Percentiles rank a stretch among this genome's conserved stretches.
Conservation (phyloP, 371 early-diverging fungal species). For the Rhizopus arrhizus region DNA sequence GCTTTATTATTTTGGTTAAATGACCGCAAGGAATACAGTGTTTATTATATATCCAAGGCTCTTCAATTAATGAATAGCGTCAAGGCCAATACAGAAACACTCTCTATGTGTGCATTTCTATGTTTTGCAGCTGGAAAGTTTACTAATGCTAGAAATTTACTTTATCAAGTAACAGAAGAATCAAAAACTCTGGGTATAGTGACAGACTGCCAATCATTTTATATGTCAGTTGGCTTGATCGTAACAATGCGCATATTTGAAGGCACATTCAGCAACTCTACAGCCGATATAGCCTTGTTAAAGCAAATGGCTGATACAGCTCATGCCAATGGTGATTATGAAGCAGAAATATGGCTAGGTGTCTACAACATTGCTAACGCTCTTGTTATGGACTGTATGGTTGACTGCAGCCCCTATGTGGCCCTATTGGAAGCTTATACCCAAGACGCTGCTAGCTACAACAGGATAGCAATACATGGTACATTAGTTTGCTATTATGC, state of each 20-base stretch:
- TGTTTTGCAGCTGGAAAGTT: constrained; percentile 57
- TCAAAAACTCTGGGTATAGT: constrained; percentile 55
- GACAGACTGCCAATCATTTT: constrained; percentile 56
- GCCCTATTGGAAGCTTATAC: constrained; percentile 39
- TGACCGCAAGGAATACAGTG: constrained; percentile 46
- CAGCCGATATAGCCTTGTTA: constrained; percentile 45
- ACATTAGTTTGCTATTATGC: constrained; percentile 45
- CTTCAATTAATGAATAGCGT: constrained; percentile 31
- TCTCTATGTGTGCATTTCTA: constrained; percentile 48
- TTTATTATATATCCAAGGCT: constrained; percentile 51
- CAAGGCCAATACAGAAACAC: constrained; percentile 39
- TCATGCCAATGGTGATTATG: constrained; percentile 46
- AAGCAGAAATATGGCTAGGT: constrained; percentile 50
- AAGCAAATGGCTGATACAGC: constrained; percentile 54
- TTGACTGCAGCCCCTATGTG: constrained; percentile 42
- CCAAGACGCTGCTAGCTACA: constrained; percentile 38
- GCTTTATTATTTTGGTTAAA: constrained; percentile 54
- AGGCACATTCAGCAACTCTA: constrained; percentile 45
- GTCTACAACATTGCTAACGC: constrained; percentile 46
- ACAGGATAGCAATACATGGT: constrained; percentile 50
- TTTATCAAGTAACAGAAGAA: constrained; percentile 49
- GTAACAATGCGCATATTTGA: constrained; percentile 60
- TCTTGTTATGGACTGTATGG: constrained; percentile 37
- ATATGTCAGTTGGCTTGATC: constrained; percentile 52
- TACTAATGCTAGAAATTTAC: constrained; percentile 42